Conservation (phyloP, 2,329 filamentous ascomycete genomes). For the Trichoderma pleuroti region DNA sequence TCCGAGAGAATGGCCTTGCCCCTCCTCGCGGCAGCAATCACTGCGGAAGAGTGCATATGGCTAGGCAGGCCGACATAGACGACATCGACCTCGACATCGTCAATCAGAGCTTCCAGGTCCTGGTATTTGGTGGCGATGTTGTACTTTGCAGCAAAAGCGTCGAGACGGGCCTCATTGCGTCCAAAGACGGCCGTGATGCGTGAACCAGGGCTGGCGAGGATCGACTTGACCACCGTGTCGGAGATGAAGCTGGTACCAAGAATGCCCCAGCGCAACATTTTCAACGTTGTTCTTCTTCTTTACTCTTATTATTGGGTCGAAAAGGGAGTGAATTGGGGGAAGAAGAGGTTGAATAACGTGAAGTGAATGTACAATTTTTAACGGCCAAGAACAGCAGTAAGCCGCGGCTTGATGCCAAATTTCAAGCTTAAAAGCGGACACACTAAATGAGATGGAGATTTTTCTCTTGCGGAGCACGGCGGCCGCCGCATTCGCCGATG, state of each 20-base stretch:
- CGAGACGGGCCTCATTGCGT: slow-evolving; percentile 25
- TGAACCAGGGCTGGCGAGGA: slow-evolving; percentile 24
- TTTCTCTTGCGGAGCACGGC: slow-evolving; percentile 6
- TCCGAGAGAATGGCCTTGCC: slow-evolving; percentile 29
- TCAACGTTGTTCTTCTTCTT: neutral
- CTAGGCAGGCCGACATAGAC: slow-evolving; percentile 29
- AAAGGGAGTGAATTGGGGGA: neutral
- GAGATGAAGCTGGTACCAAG: slow-evolving; percentile 32
- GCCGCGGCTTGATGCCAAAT: neutral
- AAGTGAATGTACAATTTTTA: neutral
- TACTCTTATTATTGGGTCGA: neutral
- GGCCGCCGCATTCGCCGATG: slow-evolving; percentile 9
- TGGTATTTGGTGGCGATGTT: slow-evolving; percentile 23
- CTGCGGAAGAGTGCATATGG: slow-evolving; percentile 28
- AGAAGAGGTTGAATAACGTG: neutral
- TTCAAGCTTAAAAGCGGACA: slow-evolving; percentile 4
- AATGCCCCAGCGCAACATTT: slow-evolving; percentile 29
- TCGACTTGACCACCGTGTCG: slow-evolving; percentile 26
- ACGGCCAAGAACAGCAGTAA: neutral
- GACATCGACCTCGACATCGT: slow-evolving; percentile 26
- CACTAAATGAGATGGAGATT: neutral
- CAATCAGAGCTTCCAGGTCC: slow-evolving; percentile 25
- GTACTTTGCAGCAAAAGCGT: slow-evolving; percentile 27
- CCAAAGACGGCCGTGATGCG: slow-evolving; percentile 29
- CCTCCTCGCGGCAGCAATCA: slow-evolving; percentile 24